Evolutionary conservation across 805 yeast species (phyloP), one percentile per base, ranked within the genome.

Genomic region (Naumovozyma castellii): DNA sequence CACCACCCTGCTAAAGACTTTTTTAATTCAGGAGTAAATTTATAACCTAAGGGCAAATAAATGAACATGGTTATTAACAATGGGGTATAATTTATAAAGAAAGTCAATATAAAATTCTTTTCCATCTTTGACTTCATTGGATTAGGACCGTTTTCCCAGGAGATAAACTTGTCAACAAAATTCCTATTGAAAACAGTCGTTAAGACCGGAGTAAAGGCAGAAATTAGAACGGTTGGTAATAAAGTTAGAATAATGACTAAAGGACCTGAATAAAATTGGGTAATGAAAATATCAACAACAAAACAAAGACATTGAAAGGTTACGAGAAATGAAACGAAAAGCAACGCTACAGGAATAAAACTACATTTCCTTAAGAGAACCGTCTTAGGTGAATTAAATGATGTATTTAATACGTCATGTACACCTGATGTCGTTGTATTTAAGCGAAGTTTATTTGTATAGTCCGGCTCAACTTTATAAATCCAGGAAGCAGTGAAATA

Each of bases 181-280:
- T 58, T 39, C 12, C 41, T 47, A 38, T 75, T 69, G 65, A 84
- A 90, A 19, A 82, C 52, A 3, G 72, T 61, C 3, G 86, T 78
- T 43, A 81, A 66, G 14, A 81, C 56, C 3, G 94, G 94, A 2
- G 82, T 80, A 48, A 81, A 73, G 1, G 66, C 77, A 4, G 80
- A 70, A 25, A 85, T 68, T 45, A 84, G 63, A 12, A 78, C 68
- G 0, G 94, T 83, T 36, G 99, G 98, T 9, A 80, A 59, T 32
- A 90, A 68, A 0, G 81, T 69, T 33, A 86, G 64, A 30, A 80
- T 47, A 1, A 59, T 39, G 57, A 79, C 74, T 27, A 79, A 72
- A 1, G 95, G 90, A 12, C 97, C 97, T 48, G 78, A 74, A 59
- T 90, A 92, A 34, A 92, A 61, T 61, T 92, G 95, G n/a, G 79